phyloP scores from a whole-genome alignment of 768 basidiomycete genomes.

The Tulasnella sp. region DNA sequence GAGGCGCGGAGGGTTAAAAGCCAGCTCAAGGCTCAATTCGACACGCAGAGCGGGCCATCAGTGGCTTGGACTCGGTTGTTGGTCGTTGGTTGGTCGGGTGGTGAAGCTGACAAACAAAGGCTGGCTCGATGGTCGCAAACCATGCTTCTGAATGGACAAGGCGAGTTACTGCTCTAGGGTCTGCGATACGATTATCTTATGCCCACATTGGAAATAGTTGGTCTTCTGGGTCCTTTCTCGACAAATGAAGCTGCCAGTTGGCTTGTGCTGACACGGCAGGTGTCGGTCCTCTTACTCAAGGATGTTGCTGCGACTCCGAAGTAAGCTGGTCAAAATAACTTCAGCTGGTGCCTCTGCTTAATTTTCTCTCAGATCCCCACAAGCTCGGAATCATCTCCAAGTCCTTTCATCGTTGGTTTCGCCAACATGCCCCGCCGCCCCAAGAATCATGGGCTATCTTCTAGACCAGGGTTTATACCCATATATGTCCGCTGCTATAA shows the following conservation, averaged over 20 bases:
- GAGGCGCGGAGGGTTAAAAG: slow-evolving; percentile 50
- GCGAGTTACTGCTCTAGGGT: neutral
- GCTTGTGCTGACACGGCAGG: slow-evolving; percentile 62
- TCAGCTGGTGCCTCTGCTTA: neutral
- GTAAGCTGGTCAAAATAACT: slow-evolving; percentile 49
- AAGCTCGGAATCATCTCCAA: slow-evolving; percentile 54
- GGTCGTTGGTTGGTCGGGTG: slow-evolving; percentile 49
- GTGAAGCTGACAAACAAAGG: slow-evolving; percentile 50
- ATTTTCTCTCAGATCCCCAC: slow-evolving; percentile 49
- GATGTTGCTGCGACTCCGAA: slow-evolving; percentile 55
- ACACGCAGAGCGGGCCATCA: slow-evolving; percentile 37
- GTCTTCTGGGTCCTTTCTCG: slow-evolving; percentile 48
- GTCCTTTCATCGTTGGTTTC: slow-evolving; percentile 56
- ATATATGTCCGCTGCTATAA: slow-evolving; percentile 50
- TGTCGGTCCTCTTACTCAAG: slow-evolving; percentile 54
- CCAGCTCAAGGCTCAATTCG: slow-evolving; percentile 56
- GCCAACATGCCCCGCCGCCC: slow-evolving; percentile 31
- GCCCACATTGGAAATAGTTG: slow-evolving; percentile 41
- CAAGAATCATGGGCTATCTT: slow-evolving; percentile 30
- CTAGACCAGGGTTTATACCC: slow-evolving; percentile 30
- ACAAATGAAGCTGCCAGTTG: slow-evolving; percentile 55
- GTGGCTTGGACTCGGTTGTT: slow-evolving; percentile 60
- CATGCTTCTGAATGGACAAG: slow-evolving; percentile 18
- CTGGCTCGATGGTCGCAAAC: slow-evolving; percentile 45
- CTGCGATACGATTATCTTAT: neutral